Conservation (phyloP, 768 basidiomycete genomes). For the Chalciporus piperatus region DNA sequence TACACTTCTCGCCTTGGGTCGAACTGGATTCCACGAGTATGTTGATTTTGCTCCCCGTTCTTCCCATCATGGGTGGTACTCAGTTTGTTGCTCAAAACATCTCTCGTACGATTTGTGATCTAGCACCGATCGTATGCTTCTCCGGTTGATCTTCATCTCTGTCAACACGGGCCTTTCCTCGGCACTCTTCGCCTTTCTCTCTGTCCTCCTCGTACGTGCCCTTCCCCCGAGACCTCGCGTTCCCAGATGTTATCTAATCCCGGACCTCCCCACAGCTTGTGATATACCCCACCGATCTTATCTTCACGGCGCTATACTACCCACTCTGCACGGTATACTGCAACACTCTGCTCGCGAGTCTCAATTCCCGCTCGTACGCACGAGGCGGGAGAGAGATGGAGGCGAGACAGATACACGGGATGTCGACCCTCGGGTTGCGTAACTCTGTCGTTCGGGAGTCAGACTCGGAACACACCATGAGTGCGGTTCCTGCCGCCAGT, state of each 20-base stretch:
- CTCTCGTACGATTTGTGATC: conserved; percentile 1
- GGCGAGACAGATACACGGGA: not conserved
- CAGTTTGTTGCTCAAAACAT: not conserved
- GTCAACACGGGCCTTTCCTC: conserved; percentile 26
- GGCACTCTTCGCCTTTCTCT: conserved; percentile 20
- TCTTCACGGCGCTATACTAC: conserved; percentile 25
- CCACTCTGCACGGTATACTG: conserved; percentile 34
- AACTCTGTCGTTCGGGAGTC: not conserved
- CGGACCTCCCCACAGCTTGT: conserved; percentile 12
- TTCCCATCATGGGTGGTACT: not conserved
- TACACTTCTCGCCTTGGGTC: conserved; percentile 22
- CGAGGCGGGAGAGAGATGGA: conserved; percentile 3
- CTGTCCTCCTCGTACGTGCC: conserved; percentile 17
- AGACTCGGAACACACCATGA: not conserved
- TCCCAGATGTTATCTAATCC: not conserved
- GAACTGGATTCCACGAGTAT: conserved; percentile 22
- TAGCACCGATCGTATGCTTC: conserved; percentile 26
- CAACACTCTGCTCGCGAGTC: conserved; percentile 33
- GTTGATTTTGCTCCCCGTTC: not conserved
- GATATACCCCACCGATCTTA: conserved; percentile 22
- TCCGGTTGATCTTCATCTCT: conserved; percentile 24
- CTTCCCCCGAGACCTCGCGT: not conserved
- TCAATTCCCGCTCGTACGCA: conserved; percentile 25
- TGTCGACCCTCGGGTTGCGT: conserved; percentile 10
- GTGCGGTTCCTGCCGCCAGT: no score